Evolutionary conservation across 2,329 filamentous ascomycete genomes (phyloP).

Genomic region (Penicillium digitatum): DNA sequence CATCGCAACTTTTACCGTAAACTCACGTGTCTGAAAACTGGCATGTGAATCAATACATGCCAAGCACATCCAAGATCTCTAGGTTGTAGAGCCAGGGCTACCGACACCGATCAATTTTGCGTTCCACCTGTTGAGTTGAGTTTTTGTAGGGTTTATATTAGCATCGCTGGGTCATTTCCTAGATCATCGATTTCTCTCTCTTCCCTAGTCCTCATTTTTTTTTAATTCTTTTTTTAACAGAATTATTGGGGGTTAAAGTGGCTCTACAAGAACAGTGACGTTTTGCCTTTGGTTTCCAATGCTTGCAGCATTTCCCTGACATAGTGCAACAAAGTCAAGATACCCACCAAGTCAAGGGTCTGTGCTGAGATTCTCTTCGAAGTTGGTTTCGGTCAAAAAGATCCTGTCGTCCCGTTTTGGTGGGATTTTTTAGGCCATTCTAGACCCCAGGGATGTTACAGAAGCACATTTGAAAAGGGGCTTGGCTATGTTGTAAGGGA

Average conservation of each 20-base stretch:
- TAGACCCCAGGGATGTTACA: not conserved
- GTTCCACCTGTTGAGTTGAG: not conserved
- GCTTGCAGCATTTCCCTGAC: not conserved
- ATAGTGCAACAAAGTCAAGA: not conserved
- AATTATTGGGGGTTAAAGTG: not conserved
- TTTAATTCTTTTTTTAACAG: not conserved
- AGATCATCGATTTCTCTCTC: not conserved
- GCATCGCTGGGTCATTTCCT: no score
- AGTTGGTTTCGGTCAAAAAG: not conserved
- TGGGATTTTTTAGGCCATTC: not conserved
- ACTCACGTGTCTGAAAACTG: not conserved
- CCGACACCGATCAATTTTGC: not conserved
- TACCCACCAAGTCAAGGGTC: not conserved
- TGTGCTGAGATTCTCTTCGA: not conserved
- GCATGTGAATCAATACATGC: not conserved
- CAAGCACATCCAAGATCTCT: not conserved
- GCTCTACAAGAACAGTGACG: not conserved
- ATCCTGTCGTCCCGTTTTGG: not conserved
- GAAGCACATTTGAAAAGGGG: not conserved
- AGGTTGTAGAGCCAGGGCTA: not conserved
- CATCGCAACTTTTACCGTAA: not conserved
- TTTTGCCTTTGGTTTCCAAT: not conserved
- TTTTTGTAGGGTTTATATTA: no score
- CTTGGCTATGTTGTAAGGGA: no score
- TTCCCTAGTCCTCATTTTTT: not conserved